phyloP scores from a whole-genome alignment of 2,329 filamentous ascomycete genomes.

The Volutella citrinella region DNA sequence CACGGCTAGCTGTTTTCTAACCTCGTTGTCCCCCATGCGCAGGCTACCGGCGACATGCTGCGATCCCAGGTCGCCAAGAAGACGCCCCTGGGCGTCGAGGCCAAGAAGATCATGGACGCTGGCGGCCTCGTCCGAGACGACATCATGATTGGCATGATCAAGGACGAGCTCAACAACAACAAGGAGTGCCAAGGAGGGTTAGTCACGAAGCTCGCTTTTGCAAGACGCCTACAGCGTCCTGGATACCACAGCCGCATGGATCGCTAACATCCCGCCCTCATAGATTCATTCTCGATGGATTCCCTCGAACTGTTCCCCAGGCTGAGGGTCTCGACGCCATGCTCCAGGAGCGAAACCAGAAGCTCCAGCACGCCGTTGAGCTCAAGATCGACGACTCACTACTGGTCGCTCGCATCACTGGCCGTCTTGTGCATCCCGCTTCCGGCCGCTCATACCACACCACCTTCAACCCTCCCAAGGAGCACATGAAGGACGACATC shows the following conservation, averaged over 20 bases:
- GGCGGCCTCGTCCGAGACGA: slow-evolving; percentile 97
- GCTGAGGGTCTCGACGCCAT: slow-evolving; percentile 93
- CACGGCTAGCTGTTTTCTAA: slow-evolving; percentile 17
- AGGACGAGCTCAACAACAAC: slow-evolving; percentile 92
- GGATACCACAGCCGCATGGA: slow-evolving; percentile 6
- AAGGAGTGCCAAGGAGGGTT: slow-evolving; percentile 95
- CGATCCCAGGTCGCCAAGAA: slow-evolving; percentile 98
- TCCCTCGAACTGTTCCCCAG: slow-evolving; percentile 94
- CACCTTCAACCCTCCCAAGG: slow-evolving; percentile 97
- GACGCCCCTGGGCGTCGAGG: slow-evolving; percentile 88
- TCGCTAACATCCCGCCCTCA: slow-evolving; percentile 7
- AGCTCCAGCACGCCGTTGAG: slow-evolving; percentile 91
- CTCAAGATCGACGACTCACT: slow-evolving; percentile 94
- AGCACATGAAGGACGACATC: slow-evolving; percentile 89
- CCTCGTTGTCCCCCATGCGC: slow-evolving; percentile 13
- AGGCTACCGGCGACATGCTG: slow-evolving; percentile 99
- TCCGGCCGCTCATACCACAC: slow-evolving; percentile 97
- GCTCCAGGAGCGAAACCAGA: slow-evolving; percentile 74
- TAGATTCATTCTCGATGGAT: slow-evolving; percentile 98
- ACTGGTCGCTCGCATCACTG: slow-evolving; percentile 93
- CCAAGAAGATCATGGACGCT: slow-evolving; percentile 99
- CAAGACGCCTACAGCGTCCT: no score
- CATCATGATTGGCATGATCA: slow-evolving; percentile 99
- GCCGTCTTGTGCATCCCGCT: slow-evolving; percentile 90
- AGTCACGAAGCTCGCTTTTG: no score